Percentiles rank a stretch among this genome's conserved stretches.
These are phyloP conservation scores for Amaranthus cruentus DNA, from an alignment of 148 eudicot genomes.

Conservation along the genomic window DNA sequence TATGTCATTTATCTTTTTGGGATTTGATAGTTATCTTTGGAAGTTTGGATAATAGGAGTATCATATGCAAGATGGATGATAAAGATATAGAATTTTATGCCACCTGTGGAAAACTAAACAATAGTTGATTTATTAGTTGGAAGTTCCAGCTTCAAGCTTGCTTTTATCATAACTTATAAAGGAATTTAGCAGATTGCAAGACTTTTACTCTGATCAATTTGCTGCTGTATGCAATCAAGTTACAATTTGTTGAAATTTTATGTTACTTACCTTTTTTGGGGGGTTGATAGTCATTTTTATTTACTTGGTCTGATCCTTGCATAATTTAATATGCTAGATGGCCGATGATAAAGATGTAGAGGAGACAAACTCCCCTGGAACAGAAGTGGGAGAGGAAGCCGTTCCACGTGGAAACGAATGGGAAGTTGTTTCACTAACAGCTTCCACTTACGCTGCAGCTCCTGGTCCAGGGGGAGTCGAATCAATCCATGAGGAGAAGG, in stretches of 20 bases:
- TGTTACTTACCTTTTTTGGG: not conserved
- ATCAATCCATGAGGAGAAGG: slow-evolving; percentile 37
- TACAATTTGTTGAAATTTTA: not conserved
- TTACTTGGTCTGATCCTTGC: slow-evolving; percentile 3
- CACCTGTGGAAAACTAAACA: not conserved
- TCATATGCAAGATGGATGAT: slow-evolving; percentile 30
- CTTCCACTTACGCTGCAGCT: slow-evolving; percentile 87
- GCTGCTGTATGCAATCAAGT: not conserved
- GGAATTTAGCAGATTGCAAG: not conserved
- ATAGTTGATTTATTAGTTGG: not conserved
- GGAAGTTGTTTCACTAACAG: slow-evolving; percentile 95
- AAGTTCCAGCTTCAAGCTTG: not conserved
- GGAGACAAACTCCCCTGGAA: slow-evolving; percentile 26
- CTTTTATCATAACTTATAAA: not conserved
- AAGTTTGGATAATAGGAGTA: slow-evolving; percentile 5
- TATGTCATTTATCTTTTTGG: not conserved
- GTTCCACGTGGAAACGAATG: slow-evolving; percentile 70
- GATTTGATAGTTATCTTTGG: not conserved
- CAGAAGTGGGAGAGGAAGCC: slow-evolving; percentile 37
- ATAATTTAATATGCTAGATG: slow-evolving; percentile 26
- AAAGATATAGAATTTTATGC: slow-evolving; percentile 17
- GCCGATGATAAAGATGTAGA: slow-evolving; percentile 31
- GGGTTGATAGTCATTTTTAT: not conserved
- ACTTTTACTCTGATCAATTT: not conserved
- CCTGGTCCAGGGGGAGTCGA: slow-evolving; percentile 56